Evolutionary conservation across 441 rosid species (phyloP), one percentile per base, ranked within the genome.

Genomic region (Hura crepitans): DNA sequence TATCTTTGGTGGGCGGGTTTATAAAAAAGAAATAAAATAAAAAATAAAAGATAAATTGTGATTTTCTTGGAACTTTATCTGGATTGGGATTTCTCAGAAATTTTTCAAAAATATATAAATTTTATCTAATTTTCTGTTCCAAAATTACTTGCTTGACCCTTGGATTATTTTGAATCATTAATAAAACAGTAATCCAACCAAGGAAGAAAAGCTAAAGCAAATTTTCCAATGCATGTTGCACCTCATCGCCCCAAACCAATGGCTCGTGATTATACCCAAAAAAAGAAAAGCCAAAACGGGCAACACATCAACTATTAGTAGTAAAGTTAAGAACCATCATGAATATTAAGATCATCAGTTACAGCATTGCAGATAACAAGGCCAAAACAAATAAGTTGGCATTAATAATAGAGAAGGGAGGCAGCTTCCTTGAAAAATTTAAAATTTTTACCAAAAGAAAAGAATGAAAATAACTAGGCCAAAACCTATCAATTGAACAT

Each of bases 401-500:
- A n/a, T n/a, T n/a, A n/a, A n/a, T n/a, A n/a, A n/a, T n/a, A n/a
- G n/a, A n/a, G n/a, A n/a, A n/a, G n/a, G n/a, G n/a, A n/a, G n/a
- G n/a, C n/a, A n/a, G n/a, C n/a, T n/a, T n/a, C n/a, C n/a, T n/a
- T n/a, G n/a, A n/a, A n/a, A n/a, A n/a, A n/a, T n/a, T n/a, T n/a
- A n/a, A n/a, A n/a, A n/a, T n/a, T n/a, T n/a, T n/a, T n/a, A 37
- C 42, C 42, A 37, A 37, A 10, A 10, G 42, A 4, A 37, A 37
- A 37, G 8, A 37, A 37, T 1, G 1, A 4, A 37, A 37, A 37
- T 6, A 37, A 37, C 5, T 5, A 37, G n/a, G n/a, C 18, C 50
- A 51, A 17, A 51, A 67, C n/a, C 62, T 31, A 13, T 45, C 54
- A 49, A 42, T 43, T 69, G 33, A 23, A 17, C 23, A 64, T 35